Evolutionary conservation across 2,329 filamentous ascomycete species (phyloP), one percentile per base, ranked within the genome.

Genomic region (Fusarium praegraminearum): DNA sequence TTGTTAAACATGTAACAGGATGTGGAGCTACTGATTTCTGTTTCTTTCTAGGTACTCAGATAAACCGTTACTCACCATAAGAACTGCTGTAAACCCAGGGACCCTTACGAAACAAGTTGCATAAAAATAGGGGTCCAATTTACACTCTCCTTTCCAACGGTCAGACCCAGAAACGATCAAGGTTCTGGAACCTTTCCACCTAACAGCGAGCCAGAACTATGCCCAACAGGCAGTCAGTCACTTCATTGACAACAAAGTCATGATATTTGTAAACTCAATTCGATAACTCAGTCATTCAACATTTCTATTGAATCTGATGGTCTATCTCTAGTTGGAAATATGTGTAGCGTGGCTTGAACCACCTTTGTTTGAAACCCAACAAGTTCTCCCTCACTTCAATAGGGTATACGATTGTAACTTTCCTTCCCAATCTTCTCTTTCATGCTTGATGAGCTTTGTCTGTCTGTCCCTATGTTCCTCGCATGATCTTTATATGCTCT

Each of bases 81-180:
- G 28, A 20, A 36, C 33, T 50, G 15, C 26, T 36, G n/a, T 15
- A 46, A 52, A 15, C 24, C 41, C 13, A 16, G 26, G 7, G n/a
- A 66, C 26, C 40, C 45, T 57, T 24, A 41, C 50, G n/a, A 43
- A 35, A 41, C 47, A 38, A 47, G 35, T 33, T 24, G 36, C 50
- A 54, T 33, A 36, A 33, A 56, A 71, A 71, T 69, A 70, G 67
- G 68, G 67, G 68, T 62, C 55, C 69, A 71, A 71, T 71, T 71
- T 71, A 56, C 56, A 51, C 49, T 57, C 63, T 56, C 59, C 63
- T 67, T 65, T 71, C 54, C 46, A 65, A 65, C 47, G 62, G 61
- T 51, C 28, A 44, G 54, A 13, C 28, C 28, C 5, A 50, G 43
- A 20, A 28, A 35, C 40, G 36, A 67, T 26, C 45, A 46, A 40